Evolutionary conservation across 2,329 filamentous ascomycete genomes (phyloP).

Genomic region (Monosporascus sp.): DNA sequence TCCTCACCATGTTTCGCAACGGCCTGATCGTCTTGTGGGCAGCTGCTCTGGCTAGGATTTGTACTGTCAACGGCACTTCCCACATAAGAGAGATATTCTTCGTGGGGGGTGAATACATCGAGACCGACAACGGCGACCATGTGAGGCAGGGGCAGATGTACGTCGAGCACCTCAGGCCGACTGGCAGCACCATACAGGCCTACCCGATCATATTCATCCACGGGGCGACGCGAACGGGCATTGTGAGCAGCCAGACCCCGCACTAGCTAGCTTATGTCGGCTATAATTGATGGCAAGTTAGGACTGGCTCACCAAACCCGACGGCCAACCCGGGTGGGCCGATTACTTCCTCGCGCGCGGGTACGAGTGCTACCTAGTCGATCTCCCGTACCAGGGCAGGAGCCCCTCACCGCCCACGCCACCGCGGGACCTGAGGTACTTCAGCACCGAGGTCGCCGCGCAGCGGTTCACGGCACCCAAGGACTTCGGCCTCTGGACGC

Average conservation of each 20-base stretch:
- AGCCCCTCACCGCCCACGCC: conserved; percentile 34
- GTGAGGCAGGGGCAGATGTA: conserved; percentile 42
- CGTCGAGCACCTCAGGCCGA: conserved; percentile 41
- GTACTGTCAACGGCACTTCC: background rate
- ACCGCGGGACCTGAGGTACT: conserved; percentile 14
- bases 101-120: conserved; percentile 30
- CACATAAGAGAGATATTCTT: conserved; percentile 21
- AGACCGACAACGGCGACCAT: conserved; percentile 23
- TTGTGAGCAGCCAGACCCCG: conserved; percentile 20
- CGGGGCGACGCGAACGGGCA: conserved; percentile 36
- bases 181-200: conserved; percentile 13
- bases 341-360: conserved; percentile 40
- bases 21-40: background rate
- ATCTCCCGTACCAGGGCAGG: conserved; percentile 40
- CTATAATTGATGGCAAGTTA: conserved; percentile 9
- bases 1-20: background rate
- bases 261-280: background rate
- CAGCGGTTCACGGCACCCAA: conserved; percentile 31
- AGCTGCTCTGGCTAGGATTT: background rate
- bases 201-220: conserved; percentile 38
- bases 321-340: conserved; percentile 41
- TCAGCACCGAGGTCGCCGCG: conserved; percentile 30
- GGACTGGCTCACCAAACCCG: conserved; percentile 43
- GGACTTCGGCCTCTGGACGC: conserved; percentile 31
- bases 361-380: conserved; percentile 41